Evolutionary conservation across 768 basidiomycete species (phyloP), one percentile per base, ranked within the genome.

Genomic region (Botryobasidium botryosum): DNA sequence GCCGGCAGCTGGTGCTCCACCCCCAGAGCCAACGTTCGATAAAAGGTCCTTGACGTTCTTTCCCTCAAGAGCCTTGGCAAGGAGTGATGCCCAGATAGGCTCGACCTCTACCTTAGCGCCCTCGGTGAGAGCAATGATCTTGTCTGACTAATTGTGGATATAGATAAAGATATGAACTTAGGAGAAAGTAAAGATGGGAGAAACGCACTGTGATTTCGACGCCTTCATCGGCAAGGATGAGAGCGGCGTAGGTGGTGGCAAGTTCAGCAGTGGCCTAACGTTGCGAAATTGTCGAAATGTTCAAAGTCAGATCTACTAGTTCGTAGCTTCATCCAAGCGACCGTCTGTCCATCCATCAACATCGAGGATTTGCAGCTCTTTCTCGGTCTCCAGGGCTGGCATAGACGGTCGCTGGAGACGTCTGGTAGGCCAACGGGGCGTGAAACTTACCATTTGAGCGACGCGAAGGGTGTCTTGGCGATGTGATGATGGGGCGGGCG

Each of bases 201-300:
- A 26, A 12, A 75, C 87, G 56, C 57, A 94, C 91, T 52, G 92
- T 94, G 61, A 99, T 96, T 72, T 96, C 92, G 59, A 92, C 67
- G 56, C 79, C 80, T 53, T 94, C 91, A 68, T 97, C 94, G 55
- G 90, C 91, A 61, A 97, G 87, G 67, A 96, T 96, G 59, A 99
- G 82, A 55, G 88, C 85, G 59, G 92, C 90, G 69, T 96, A 96
- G 55, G 90, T 83, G 51, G 90, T 70, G 55, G 90, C 87, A 61
- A 92, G 83, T 62, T 97, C 92, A 44, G 61, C 48, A 58, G 71
- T 64, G 59, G 72, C 69, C 71, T 71, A n/a, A n/a, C n/a, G n/a
- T n/a, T n/a, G n/a, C n/a, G n/a, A n/a, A n/a, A n/a, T n/a, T n/a
- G n/a, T n/a, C n/a, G n/a, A n/a, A n/a, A n/a, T n/a, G n/a, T n/a